A percentile compares a stretch with the other conserved stretches of the same genome.
These are phyloP conservation scores for Rutidosis leptorrhynchoides DNA, from an alignment of 129 eudicot species.

Conservation along the genomic window DNA sequence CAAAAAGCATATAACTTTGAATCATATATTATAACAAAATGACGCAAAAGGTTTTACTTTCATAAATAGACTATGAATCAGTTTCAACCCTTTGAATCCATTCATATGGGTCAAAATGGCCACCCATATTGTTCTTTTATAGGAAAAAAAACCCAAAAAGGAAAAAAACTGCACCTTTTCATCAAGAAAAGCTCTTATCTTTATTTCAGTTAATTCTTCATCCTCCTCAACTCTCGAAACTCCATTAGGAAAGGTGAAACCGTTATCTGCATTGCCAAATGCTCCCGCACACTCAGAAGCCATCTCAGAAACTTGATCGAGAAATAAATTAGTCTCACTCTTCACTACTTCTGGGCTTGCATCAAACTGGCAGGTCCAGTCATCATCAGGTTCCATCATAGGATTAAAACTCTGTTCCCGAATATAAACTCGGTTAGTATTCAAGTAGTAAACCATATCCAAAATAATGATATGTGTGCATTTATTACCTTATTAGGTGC, in stretches of 20 bases:
- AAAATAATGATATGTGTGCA: neutral
- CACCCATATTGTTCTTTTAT: too few species aligned
- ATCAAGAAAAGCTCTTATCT: conserved; percentile 76
- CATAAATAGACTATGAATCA: neutral
- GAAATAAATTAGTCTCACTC: conserved; percentile 29
- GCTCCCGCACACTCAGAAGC: conserved; percentile 30
- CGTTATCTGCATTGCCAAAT: conserved; percentile 42
- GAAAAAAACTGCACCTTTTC: conserved; percentile 54
- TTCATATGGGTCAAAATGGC: neutral
- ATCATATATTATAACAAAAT: neutral
- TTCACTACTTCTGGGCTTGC: conserved; percentile 54
- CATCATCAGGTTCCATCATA: conserved; percentile 83
- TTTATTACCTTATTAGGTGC: conserved; percentile 62
- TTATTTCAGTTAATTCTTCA: conserved; percentile 81
- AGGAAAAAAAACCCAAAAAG: neutral
- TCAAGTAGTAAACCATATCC: neutral
- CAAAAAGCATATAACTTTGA: neutral
- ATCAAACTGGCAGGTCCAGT: conserved; percentile 82
- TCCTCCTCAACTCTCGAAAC: conserved; percentile 68
- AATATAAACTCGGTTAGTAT: conserved; percentile 5
- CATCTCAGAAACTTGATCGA: conserved; percentile 34
- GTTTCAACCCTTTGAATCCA: neutral
- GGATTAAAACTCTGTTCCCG: conserved; percentile 79
- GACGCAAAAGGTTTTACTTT: neutral
- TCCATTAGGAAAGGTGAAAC: conserved; percentile 75